Conservation (phyloP, 2,329 filamentous ascomycete species). For the Aureobasidium uvarum region DNA sequence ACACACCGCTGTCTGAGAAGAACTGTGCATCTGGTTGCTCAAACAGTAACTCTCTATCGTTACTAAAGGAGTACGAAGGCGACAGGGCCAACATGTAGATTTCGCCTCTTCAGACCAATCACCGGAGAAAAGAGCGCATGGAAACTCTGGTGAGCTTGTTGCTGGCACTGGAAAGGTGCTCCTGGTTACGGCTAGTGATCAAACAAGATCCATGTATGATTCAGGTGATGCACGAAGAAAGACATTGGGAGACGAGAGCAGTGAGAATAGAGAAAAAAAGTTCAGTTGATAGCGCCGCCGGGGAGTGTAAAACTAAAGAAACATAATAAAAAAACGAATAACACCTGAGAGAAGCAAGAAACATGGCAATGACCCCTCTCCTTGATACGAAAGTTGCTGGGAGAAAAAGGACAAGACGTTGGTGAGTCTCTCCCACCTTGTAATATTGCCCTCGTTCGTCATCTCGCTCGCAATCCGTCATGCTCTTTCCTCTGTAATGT, state of each 20-base stretch:
- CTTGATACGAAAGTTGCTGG: slow-evolving; percentile 10
- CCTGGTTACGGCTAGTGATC: too few species aligned
- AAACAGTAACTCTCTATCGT: too few species aligned
- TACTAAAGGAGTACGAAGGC: too few species aligned
- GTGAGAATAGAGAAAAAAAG: neutral
- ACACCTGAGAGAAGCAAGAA: slow-evolving; percentile 2
- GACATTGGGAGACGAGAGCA: neutral
- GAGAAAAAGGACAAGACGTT: neutral
- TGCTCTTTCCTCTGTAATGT: neutral
- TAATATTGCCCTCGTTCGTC: neutral
- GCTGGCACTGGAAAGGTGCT: too few species aligned
- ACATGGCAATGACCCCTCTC: slow-evolving; percentile 6
- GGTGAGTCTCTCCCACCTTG: neutral
- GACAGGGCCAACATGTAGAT: too few species aligned
- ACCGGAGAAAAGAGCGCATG: too few species aligned
- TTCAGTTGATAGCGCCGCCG: slow-evolving; percentile 24
- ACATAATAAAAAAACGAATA: slow-evolving; percentile 6
- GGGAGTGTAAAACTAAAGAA: slow-evolving; percentile 9
- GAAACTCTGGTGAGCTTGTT: too few species aligned
- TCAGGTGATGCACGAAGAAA: neutral
- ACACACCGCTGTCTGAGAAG: too few species aligned
- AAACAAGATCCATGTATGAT: neutral
- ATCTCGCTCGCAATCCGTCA: neutral
- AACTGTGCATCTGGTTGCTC: too few species aligned
- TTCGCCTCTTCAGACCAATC: too few species aligned